A percentile compares a stretch with the other conserved stretches of the same genome.
These are phyloP conservation scores for Schizochytrium sp. DNA, from an alignment of 108 stramenopile species.

Conservation along the genomic window DNA sequence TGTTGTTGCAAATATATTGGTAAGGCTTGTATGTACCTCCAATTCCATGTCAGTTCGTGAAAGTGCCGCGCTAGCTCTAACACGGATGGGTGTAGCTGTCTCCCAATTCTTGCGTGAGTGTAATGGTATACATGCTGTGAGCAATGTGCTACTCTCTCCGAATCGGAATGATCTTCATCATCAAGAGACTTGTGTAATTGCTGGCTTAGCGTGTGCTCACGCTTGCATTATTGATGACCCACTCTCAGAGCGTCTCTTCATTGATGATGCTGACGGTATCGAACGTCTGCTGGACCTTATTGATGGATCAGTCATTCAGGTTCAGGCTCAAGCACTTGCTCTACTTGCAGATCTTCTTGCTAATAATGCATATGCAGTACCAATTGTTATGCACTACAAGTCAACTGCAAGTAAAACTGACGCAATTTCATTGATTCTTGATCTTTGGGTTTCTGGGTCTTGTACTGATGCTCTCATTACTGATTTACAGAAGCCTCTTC, in stretches of 20 bases:
- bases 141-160: not conserved
- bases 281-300: slow-evolving; percentile 17
- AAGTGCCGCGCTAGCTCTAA: not conserved
- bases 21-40: too few species aligned
- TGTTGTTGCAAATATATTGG: too few species aligned
- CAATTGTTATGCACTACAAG: not conserved
- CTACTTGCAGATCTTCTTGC: slow-evolving; percentile 32
- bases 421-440: slow-evolving; percentile 21
- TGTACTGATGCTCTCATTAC: slow-evolving; percentile 17
- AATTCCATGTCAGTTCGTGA: not conserved
- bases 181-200: not conserved
- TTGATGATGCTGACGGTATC: not conserved
- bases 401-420: not conserved
- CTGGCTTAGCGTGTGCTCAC: slow-evolving; percentile 18
- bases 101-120: not conserved
- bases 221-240: not conserved
- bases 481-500: not conserved
- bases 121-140: not conserved
- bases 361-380: not conserved
- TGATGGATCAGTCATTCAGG: not conserved
- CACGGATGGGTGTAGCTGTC: not conserved
- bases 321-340: slow-evolving; percentile 18
- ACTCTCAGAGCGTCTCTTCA: slow-evolving; percentile 4
- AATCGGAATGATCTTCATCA: not conserved
- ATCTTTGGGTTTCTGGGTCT: slow-evolving; percentile 44